phyloP scores from a whole-genome alignment of 495 filamentous ascomycete species.

The Penicillium cataractarum region DNA sequence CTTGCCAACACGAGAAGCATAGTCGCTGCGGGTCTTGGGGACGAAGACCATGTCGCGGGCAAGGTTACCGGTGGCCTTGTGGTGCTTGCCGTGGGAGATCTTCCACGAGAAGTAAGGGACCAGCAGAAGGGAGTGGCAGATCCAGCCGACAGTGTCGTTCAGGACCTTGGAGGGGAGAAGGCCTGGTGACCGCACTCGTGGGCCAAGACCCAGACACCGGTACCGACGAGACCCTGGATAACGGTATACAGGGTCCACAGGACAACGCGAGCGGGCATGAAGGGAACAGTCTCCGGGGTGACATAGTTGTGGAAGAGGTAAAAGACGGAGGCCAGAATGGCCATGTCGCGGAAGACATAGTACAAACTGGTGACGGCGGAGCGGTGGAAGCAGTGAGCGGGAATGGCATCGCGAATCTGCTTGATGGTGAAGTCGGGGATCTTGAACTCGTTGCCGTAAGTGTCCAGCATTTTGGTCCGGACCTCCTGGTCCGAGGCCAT shows the following conservation, averaged over 20 bases:
- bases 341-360: conserved; percentile 66
- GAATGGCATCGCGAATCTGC: conserved; percentile 65
- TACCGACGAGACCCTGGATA: conserved; percentile 67
- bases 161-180: conserved; percentile 80
- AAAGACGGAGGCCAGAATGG: conserved; percentile 58
- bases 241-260: conserved; percentile 66
- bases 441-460: conserved; percentile 70
- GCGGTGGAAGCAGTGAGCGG: conserved; percentile 67
- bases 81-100: conserved; percentile 90
- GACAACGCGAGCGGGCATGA: conserved; percentile 45
- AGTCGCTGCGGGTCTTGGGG: conserved; percentile 79
- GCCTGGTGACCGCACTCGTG: conserved; percentile 78
- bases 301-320: conserved; percentile 67
- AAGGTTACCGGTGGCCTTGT: conserved; percentile 94
- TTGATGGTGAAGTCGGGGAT: conserved; percentile 74
- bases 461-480: conserved; percentile 62
- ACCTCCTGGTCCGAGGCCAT: conserved; percentile 63
- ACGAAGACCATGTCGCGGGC: conserved; percentile 98
- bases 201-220: conserved; percentile 71
- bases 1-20: conserved; percentile 69
- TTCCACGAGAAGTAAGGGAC: conserved; percentile 95
- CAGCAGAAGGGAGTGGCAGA: conserved; percentile 78
- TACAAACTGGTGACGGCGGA: conserved; percentile 60
- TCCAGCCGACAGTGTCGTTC: conserved; percentile 85
- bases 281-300: conserved; percentile 65